phyloP scores from a whole-genome alignment of 1,284 basidiomycete genomes.

The Peniophora sp. region DNA sequence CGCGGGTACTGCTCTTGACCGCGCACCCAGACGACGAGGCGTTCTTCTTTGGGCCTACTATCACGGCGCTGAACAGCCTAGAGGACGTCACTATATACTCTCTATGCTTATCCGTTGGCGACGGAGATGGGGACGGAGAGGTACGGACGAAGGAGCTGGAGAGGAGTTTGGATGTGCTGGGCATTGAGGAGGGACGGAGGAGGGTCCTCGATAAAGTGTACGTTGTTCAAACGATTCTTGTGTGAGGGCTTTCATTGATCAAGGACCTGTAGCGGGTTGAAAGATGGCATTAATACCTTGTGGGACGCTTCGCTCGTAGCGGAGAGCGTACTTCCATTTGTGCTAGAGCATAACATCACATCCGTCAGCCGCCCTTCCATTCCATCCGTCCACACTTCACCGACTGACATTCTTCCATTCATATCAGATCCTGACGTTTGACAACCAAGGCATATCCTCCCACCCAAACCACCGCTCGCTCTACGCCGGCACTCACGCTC shows the following conservation, averaged over 20 bases:
- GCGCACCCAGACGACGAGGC: conserved; percentile 91
- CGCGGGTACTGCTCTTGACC: conserved; percentile 59
- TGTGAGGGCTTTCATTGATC: neutral
- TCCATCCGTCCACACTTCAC: conserved; percentile 1
- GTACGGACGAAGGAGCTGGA: conserved; percentile 59
- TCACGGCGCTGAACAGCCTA: conserved; percentile 40
- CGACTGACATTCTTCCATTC: conserved; percentile 3
- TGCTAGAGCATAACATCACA: conserved; percentile 53
- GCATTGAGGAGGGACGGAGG: conserved; percentile 50
- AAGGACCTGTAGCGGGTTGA: conserved; percentile 44
- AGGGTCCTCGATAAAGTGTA: conserved; percentile 69
- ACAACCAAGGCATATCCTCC: conserved; percentile 70
- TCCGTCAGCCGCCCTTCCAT: conserved; percentile 37
- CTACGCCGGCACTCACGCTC: conserved; percentile 41
- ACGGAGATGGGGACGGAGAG: conserved; percentile 77
- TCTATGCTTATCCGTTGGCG: no score
- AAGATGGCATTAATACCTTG: conserved; percentile 64
- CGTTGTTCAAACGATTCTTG: conserved; percentile 22
- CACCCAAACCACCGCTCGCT: conserved; percentile 90
- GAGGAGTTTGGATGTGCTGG: conserved; percentile 64
- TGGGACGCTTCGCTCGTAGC: conserved; percentile 69
- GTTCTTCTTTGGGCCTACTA: conserved; percentile 85
- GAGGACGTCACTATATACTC: conserved; percentile 30
- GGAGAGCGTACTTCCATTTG: conserved; percentile 49
- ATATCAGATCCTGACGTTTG: conserved; percentile 94